phyloP scores from a whole-genome alignment of 306 rosid species.

The Begonia fuchsioides region DNA sequence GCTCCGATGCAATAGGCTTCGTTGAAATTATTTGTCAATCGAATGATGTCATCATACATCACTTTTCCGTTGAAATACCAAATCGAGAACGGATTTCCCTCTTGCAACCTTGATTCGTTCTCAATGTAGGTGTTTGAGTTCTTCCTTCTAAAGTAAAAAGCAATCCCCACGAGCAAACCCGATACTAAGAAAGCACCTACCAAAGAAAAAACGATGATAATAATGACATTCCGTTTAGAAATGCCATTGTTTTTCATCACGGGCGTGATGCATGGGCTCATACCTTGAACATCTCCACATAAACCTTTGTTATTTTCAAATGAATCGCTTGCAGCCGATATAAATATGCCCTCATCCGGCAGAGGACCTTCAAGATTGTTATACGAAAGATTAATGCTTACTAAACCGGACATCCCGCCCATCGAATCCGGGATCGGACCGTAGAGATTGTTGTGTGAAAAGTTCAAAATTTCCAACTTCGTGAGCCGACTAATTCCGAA shows the following conservation, averaged over 20 bases:
- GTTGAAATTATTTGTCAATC: conserved; percentile 26
- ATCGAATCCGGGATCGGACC: conserved; percentile 29
- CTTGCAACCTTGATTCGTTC: neutral
- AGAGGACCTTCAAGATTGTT: conserved; percentile 35
- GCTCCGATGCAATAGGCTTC: conserved; percentile 25
- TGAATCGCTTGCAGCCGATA: conserved; percentile 11
- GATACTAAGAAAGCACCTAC: conserved; percentile 13
- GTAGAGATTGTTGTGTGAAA: conserved; percentile 33
- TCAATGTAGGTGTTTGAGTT: neutral
- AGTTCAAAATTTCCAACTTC: conserved; percentile 28
- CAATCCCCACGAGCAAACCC: conserved; percentile 3
- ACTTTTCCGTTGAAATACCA: conserved; percentile 33
- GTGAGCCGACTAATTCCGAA: conserved; percentile 17
- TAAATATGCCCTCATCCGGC: conserved; percentile 24
- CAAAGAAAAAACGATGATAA: conserved; percentile 16
- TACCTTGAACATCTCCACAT: conserved; percentile 18
- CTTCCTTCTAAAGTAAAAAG: conserved; percentile 6
- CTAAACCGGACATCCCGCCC: conserved; percentile 26
- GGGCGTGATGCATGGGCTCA: conserved; percentile 14
- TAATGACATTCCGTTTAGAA: conserved; percentile 9
- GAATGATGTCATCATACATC: conserved; percentile 23
- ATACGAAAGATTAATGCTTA: conserved; percentile 25
- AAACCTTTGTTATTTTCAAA: conserved; percentile 29
- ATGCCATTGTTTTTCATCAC: conserved; percentile 2
- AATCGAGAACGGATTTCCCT: conserved; percentile 12